These are phyloP conservation scores for Rostrohypoxylon terebratum DNA, from an alignment of 495 filamentous ascomycete species.

Conservation along the genomic window DNA sequence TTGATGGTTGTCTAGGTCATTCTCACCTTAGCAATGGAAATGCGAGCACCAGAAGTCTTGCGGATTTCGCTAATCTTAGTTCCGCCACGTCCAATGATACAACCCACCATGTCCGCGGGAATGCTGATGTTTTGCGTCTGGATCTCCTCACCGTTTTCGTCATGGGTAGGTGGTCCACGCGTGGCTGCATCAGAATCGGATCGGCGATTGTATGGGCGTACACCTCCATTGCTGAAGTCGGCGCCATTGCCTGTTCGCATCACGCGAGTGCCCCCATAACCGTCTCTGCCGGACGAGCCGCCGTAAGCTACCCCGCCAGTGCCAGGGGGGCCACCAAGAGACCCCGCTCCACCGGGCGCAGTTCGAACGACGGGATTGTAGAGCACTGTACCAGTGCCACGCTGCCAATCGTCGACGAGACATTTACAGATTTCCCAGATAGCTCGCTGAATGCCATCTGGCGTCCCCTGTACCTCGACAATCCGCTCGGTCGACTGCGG, in stretches of 20 bases:
- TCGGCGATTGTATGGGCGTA: conserved; percentile 75
- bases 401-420: conserved; percentile 96
- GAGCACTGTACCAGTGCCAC: conserved; percentile 93
- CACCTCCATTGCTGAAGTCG: conserved; percentile 89
- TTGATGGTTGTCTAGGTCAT: background rate
- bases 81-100: conserved; percentile 94
- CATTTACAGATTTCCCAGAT: conserved; percentile 99
- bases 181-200: conserved; percentile 82
- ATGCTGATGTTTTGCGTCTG: conserved; percentile 99
- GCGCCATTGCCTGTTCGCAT: conserved; percentile 96
- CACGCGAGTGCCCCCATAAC: conserved; percentile 75
- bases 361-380: conserved; percentile 96
- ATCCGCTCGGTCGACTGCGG: conserved; percentile 99
- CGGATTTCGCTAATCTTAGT: conserved; percentile 98
- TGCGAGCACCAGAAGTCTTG: conserved; percentile 93
- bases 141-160: conserved; percentile 96
- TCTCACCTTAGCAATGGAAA: conserved; percentile 91
- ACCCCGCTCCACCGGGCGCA: conserved; percentile 67
- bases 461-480: conserved; percentile 93
- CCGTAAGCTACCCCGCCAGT: conserved; percentile 54
- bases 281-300: conserved; percentile 54
- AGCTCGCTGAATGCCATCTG: conserved; percentile 93
- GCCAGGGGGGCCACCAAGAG: conserved; percentile 49
- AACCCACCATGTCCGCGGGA: conserved; percentile 98
- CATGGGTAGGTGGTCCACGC: conserved; percentile 80